Evolutionary conservation across 805 yeast genomes (phyloP), one percentile per base, ranked within the genome.

Genomic region (Millerozyma miso): DNA sequence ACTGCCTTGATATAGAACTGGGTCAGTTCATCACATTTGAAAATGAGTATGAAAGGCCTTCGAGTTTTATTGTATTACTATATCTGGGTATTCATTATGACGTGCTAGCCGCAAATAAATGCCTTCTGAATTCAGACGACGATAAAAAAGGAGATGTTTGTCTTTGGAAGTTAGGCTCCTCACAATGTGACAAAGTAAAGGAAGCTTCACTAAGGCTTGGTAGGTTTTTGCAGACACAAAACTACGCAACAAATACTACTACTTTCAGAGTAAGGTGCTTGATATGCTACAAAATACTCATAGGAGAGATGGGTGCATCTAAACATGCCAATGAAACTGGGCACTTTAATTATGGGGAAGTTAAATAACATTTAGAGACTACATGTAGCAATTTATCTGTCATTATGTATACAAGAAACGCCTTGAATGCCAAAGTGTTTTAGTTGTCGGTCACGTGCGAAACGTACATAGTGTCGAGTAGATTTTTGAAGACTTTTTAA

Each of bases 1-100:
- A 73, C 41, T 79, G 88, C 8, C 56, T 83, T 20, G 93, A 85
- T 53, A 78, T 85, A 18, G 83, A 79, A 50, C 79, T 79, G 45
- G 77, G 78, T 4, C 67, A 79, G 19, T 58, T 75, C 31, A 84
- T 83, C 49, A 65, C 65, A 29, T 85, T 84, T 58, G 59, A 59
- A 37, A 52, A 54, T 38, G 68, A 58, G 32, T 16, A 38, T 3
- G 69, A 69, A 37, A 74, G 53, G n/a, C 64, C 65, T 3, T 49
- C 54, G 1, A 56, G 56, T 3, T 81, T 74, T 52, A 71, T 81
- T n/a, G 62, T 77, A 13, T 63, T 85, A 16, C 60, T 81, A 7
- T 85, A 84, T 54, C 73, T 77, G 33, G 93, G 93, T 0, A 76
- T 85, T 38, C 95, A 85, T 61, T 85, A 84, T 57, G 93, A 85